Evolutionary conservation across 352 stramenopile genomes (phyloP).

Genomic region (Globisporangium canariense): DNA sequence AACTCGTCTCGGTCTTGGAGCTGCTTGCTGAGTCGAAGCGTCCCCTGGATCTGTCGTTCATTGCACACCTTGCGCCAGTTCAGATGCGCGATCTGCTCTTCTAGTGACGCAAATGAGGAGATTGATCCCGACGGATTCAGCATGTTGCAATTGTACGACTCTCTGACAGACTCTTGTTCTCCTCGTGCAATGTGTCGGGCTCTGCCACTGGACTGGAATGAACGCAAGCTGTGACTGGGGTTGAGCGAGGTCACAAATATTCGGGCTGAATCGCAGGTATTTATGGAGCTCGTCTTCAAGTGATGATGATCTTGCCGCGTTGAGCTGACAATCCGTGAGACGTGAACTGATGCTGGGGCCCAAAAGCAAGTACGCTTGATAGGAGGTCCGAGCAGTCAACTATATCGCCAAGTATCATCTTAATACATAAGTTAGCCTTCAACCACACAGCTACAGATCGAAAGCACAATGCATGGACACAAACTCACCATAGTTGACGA

Average conservation of each 20-base stretch:
- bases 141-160: background rate
- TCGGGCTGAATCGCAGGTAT: background rate
- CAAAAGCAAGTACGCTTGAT: background rate
- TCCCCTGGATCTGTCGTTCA: constrained; percentile 64
- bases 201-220: background rate
- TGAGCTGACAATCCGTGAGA: background rate
- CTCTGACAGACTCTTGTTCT: background rate
- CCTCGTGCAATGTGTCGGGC: background rate
- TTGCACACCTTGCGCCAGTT: constrained; percentile 77
- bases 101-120: constrained; percentile 47
- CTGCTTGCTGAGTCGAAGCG: constrained; percentile 53
- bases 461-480: background rate
- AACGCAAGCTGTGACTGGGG: background rate
- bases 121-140: constrained; percentile 8
- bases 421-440: background rate
- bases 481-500: background rate
- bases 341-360: no score
- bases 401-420: background rate
- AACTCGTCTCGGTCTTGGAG: constrained; percentile 63
- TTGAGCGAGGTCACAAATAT: background rate
- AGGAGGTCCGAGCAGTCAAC: background rate
- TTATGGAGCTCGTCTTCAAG: constrained; percentile 10
- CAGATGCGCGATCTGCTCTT: constrained; percentile 63
- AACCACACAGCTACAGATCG: background rate
- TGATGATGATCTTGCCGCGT: background rate